Conservation (phyloP, 169 alveolate species). For the Cystoisospora suis region DNA sequence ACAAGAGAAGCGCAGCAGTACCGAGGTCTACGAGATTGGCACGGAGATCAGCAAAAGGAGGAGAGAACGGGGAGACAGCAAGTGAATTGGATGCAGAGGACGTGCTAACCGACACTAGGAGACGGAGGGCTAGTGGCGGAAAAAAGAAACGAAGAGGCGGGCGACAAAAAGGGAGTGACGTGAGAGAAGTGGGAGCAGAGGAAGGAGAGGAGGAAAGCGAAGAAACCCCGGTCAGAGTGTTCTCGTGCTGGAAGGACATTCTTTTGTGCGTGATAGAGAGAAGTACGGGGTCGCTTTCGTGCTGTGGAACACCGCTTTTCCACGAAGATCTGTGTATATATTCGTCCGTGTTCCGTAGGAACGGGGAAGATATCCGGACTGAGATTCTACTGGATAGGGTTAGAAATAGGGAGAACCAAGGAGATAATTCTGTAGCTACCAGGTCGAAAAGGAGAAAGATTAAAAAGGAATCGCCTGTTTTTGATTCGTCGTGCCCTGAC, state of each 20-base stretch:
- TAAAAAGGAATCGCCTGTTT: no score
- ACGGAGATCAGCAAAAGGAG: constrained; percentile 28
- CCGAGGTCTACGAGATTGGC: neutral
- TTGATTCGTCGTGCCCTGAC: neutral
- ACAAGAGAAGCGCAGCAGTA: neutral
- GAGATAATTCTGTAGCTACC: no score
- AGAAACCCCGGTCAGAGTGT: neutral
- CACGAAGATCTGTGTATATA: no score
- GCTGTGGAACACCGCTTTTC: no score
- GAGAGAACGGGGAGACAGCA: constrained; percentile 7
- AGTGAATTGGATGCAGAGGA: constrained; percentile 16
- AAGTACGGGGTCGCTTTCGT: no score
- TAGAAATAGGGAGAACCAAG: no score
- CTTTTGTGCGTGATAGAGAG: neutral
- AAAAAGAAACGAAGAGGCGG: neutral
- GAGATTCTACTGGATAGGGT: no score
- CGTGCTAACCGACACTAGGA: neutral
- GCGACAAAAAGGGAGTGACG: neutral
- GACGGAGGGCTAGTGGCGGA: neutral
- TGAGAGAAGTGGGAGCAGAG: neutral
- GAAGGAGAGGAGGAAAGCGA: neutral
- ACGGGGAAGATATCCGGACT: no score
- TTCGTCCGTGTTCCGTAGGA: no score
- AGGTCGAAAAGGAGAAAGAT: no score
- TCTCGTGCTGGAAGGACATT: neutral